A percentile compares a stretch with the other conserved stretches of the same genome.
Conservation (phyloP, 179 eudicot genomes). For the Vitellaria paradoxa region DNA sequence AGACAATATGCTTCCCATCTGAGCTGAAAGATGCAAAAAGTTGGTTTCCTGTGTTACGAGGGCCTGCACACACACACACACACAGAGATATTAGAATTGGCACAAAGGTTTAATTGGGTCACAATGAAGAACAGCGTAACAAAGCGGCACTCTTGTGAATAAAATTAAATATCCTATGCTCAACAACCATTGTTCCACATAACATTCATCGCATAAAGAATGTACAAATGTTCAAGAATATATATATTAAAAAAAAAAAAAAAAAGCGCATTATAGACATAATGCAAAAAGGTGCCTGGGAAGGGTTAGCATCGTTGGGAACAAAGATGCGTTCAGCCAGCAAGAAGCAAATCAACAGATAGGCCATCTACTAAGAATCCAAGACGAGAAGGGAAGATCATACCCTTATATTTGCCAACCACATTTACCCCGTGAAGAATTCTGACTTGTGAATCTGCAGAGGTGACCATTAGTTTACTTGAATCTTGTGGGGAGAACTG, state of each 20-base stretch:
- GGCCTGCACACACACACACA: slow-evolving; percentile 24
- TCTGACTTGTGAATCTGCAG: slow-evolving; percentile 79
- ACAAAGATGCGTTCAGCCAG: not conserved
- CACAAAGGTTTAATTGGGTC: not conserved
- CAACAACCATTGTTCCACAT: not conserved
- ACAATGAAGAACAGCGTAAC: not conserved
- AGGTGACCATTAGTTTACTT: slow-evolving; percentile 75
- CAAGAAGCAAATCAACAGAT: not conserved
- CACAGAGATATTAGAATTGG: slow-evolving; percentile 11
- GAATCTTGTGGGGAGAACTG: slow-evolving; percentile 79
- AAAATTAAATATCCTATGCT: not conserved
- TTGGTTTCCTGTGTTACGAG: slow-evolving; percentile 40
- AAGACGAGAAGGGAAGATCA: slow-evolving; percentile 1
- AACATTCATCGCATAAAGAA: no score
- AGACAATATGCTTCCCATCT: slow-evolving; percentile 55
- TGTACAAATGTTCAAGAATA: not conserved
- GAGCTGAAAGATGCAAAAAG: slow-evolving; percentile 47
- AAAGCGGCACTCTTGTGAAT: not conserved
- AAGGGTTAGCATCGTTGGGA: not conserved
- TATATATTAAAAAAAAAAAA: no score
- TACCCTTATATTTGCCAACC: slow-evolving; percentile 73
- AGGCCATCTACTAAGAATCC: slow-evolving; percentile 12
- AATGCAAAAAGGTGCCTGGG: not conserved
- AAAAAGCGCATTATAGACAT: not conserved
- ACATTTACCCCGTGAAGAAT: slow-evolving; percentile 67